Percentiles rank a stretch among this genome's conserved stretches.
Conservation (phyloP, 1,284 basidiomycete genomes). For the Cystobasidium pallidum region DNA sequence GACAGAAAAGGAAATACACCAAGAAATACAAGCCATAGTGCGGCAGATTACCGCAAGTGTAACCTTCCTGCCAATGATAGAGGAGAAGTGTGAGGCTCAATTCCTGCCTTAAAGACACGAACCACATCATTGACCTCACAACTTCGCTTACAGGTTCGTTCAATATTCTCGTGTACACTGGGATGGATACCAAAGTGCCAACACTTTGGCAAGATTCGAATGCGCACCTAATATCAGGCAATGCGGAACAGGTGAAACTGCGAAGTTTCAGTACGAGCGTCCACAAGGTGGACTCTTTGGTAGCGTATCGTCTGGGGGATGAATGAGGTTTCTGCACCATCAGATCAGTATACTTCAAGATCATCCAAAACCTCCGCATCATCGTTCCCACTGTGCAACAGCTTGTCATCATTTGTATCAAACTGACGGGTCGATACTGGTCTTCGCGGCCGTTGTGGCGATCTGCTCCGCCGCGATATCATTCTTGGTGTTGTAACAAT, state of each 20-base stretch:
- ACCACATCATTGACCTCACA: no score
- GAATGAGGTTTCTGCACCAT: constrained; percentile 47
- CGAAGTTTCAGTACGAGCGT: constrained; percentile 58
- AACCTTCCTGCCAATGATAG: constrained; percentile 91
- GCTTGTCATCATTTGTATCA: background rate
- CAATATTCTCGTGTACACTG: constrained; percentile 92
- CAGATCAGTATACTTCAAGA: background rate
- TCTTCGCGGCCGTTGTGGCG: background rate
- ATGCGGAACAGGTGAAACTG: constrained; percentile 57
- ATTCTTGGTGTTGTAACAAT: background rate
- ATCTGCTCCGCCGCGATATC: background rate
- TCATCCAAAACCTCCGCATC: background rate
- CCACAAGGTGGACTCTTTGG: constrained; percentile 58
- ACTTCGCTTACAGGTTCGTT: constrained; percentile 61
- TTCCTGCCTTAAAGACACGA: background rate
- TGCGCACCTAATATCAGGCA: constrained; percentile 86
- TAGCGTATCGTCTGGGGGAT: constrained; percentile 57
- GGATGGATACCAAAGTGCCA: constrained; percentile 79
- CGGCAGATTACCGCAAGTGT: constrained; percentile 97
- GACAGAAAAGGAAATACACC: constrained; percentile 88
- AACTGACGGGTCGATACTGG: background rate
- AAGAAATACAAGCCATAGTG: constrained; percentile 95
- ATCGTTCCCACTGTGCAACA: background rate
- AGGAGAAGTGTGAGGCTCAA: constrained; percentile 79
- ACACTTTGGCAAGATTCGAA: constrained; percentile 94